A percentile compares a stretch with the other conserved stretches of the same genome.
Conservation (phyloP, 495 filamentous ascomycete species). For the Viridothelium virens region DNA sequence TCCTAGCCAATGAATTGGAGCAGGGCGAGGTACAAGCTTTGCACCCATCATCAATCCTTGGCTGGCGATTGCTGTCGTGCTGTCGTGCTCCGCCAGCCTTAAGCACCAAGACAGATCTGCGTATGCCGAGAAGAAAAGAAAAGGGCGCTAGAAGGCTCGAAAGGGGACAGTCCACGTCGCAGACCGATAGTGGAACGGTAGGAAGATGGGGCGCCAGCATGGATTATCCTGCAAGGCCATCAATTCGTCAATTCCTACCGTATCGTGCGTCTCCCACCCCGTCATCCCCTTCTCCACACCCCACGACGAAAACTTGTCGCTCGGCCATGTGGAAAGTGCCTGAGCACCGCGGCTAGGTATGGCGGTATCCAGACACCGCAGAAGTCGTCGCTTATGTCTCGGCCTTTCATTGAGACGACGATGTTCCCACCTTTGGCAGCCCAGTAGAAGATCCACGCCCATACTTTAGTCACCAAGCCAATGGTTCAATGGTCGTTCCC, state of each 20-base stretch:
- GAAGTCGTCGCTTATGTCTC: background rate
- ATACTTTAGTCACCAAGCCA: background rate
- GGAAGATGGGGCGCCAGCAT: background rate
- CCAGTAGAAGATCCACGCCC: background rate
- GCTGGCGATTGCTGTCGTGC: background rate
- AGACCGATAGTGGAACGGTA: background rate
- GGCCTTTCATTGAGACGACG: background rate
- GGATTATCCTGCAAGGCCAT: background rate
- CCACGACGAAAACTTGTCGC: background rate
- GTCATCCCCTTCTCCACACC: background rate
- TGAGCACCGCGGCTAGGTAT: no score
- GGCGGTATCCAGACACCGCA: background rate
- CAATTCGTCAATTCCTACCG: conserved; percentile 4
- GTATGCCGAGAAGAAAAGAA: background rate
- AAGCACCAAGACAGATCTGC: background rate
- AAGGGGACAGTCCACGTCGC: conserved; percentile 6
- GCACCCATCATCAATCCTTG: background rate
- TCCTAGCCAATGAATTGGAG: background rate
- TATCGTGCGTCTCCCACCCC: background rate
- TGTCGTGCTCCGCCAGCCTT: background rate
- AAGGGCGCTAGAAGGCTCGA: background rate
- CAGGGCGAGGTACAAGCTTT: background rate
- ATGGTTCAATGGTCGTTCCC: background rate
- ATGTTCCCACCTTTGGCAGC: background rate
- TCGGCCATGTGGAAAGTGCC: background rate